Percentiles rank a stretch among this genome's conserved stretches.
Evolutionary conservation across 257 asterid genomes (phyloP).

Genomic region (Echium plantagineum): DNA sequence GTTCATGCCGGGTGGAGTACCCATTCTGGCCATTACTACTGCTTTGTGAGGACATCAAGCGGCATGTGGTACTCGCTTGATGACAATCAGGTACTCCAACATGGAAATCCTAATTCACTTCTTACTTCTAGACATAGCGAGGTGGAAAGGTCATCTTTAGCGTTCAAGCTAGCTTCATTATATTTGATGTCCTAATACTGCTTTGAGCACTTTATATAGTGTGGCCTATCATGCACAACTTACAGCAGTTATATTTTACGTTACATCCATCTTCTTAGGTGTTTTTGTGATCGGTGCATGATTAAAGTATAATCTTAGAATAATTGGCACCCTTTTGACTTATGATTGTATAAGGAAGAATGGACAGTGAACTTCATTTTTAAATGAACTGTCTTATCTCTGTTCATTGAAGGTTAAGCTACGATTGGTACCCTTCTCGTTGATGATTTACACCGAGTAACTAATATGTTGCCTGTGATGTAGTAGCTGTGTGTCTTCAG

Average conservation of each 20-base stretch:
- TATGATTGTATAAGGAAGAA: too few relatives aligned
- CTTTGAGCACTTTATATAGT: not conserved
- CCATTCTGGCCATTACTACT: conserved; percentile 93
- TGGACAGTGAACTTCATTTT: too few relatives aligned
- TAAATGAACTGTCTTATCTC: not conserved
- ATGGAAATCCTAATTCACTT: not conserved
- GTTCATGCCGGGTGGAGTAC: conserved; percentile 98
- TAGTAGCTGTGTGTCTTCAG: not conserved
- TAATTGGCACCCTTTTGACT: too few relatives aligned
- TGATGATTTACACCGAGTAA: not conserved
- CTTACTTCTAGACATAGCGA: not conserved
- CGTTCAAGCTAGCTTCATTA: too few relatives aligned
- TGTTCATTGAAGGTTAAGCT: not conserved
- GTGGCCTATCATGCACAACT: not conserved
- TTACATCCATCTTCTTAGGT: not conserved
- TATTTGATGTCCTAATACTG: too few relatives aligned
- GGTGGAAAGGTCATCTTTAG: too few relatives aligned
- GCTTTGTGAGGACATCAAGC: conserved; percentile 95
- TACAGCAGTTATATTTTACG: not conserved
- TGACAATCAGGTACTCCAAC: conserved; percentile 72
- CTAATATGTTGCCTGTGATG: not conserved
- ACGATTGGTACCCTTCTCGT: not conserved
- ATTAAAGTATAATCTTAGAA: too few relatives aligned
- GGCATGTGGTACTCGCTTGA: conserved; percentile 97
- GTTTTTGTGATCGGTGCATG: too few relatives aligned